Conservation (phyloP, 306 rosid species). For the Cucurbita ficifolia region DNA sequence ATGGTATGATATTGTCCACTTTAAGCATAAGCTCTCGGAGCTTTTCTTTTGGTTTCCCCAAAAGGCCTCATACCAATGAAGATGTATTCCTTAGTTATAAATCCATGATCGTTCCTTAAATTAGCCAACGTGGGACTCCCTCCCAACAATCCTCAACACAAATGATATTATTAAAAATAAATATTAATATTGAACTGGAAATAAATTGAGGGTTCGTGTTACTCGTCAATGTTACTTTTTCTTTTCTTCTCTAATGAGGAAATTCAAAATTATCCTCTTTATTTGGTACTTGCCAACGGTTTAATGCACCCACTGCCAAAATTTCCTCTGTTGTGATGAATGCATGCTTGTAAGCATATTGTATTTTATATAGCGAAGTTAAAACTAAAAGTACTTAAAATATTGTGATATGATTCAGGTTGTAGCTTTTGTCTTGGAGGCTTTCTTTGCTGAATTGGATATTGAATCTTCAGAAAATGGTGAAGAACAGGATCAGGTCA, state of each 20-base stretch:
- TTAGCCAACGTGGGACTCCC: too few species aligned
- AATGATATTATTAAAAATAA: background rate
- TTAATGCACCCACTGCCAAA: background rate
- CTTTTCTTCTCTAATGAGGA: background rate
- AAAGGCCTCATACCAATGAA: too few species aligned
- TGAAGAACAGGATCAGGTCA: slow-evolving; percentile 47
- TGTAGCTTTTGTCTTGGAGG: slow-evolving; percentile 97
- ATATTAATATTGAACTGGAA: background rate
- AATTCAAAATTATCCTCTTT: background rate
- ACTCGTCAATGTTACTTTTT: background rate
- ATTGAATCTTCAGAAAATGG: slow-evolving; percentile 39
- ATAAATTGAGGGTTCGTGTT: background rate
- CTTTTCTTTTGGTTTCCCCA: too few species aligned
- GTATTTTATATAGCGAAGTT: background rate
- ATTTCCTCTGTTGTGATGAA: background rate
- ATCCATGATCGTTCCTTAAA: too few species aligned
- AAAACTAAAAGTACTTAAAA: background rate
- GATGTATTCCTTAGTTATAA: too few species aligned
- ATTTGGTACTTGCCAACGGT: background rate
- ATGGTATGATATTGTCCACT: too few species aligned
- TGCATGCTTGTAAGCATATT: background rate
- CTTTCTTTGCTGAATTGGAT: slow-evolving; percentile 96
- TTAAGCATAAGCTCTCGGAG: too few species aligned
- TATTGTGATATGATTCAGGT: slow-evolving; percentile 42
- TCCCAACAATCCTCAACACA: too few species aligned